These are phyloP conservation scores for Citrullus colocynthis DNA, from an alignment of 306 rosid genomes.

Conservation along the genomic window DNA sequence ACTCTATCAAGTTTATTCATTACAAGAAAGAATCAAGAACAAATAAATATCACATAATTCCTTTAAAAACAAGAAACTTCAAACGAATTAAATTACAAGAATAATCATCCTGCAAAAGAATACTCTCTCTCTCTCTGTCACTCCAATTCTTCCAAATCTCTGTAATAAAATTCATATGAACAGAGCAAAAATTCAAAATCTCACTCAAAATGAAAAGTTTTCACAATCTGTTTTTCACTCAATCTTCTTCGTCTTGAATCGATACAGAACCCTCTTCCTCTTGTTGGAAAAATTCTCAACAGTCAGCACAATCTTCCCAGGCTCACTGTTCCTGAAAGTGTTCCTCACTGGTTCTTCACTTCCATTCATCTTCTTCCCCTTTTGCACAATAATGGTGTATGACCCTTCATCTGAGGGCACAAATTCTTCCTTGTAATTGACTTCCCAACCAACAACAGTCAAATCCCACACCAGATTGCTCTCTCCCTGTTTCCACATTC, in stretches of 20 bases:
- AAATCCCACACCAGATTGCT: constrained; percentile 21
- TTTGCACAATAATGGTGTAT: constrained; percentile 33
- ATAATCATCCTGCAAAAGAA: background rate
- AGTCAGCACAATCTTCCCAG: constrained; percentile 29
- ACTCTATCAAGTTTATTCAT: background rate
- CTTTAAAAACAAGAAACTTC: background rate
- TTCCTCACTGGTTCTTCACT: constrained; percentile 26
- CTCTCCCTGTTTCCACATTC: background rate
- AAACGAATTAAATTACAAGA: background rate
- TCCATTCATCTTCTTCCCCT: constrained; percentile 24
- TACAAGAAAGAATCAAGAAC: background rate
- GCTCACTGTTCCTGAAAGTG: constrained; percentile 23
- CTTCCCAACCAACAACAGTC: constrained; percentile 32
- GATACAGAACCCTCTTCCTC: constrained; percentile 29
- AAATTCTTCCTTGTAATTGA: constrained; percentile 29
- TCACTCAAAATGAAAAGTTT: too few relatives aligned
- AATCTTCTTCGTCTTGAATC: constrained; percentile 30
- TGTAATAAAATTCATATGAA: background rate
- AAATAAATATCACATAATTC: background rate
- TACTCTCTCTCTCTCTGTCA: background rate
- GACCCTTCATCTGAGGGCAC: constrained; percentile 30
- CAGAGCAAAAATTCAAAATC: background rate
- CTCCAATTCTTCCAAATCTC: too few relatives aligned
- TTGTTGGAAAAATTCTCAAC: constrained; percentile 24
- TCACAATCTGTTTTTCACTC: background rate